Evolutionary conservation across 192 early-diverging fungal genomes (phyloP).

Genomic region (Podila clonocystis): DNA sequence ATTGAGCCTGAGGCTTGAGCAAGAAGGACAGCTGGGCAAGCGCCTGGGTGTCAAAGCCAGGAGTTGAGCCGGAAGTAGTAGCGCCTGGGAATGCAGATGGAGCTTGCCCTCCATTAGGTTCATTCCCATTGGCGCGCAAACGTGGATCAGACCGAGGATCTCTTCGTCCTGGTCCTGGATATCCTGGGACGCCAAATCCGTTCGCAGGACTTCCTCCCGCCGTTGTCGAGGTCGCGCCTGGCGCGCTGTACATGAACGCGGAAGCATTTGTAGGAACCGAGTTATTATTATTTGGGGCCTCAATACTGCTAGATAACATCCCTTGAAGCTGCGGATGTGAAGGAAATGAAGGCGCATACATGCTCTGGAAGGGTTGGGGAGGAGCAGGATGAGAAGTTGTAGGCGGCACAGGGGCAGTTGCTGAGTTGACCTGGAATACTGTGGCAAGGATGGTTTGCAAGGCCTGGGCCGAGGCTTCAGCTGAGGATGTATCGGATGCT

Average conservation of each 20-base stretch:
- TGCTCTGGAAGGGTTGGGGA: background rate
- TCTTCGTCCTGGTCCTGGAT: background rate
- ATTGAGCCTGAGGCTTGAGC: background rate
- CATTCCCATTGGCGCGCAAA: background rate
- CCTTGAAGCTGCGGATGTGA: slow-evolving; percentile 36
- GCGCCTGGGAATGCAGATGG: background rate
- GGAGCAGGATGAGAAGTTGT: background rate
- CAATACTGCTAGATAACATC: slow-evolving; percentile 44
- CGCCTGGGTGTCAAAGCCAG: background rate
- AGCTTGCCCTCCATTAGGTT: background rate
- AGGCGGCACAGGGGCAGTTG: background rate
- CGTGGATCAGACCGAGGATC: slow-evolving; percentile 1
- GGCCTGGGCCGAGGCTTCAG: slow-evolving; percentile 32
- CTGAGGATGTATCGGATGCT: slow-evolving; percentile 35
- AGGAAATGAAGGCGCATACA: background rate
- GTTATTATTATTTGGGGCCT: slow-evolving; percentile 50
- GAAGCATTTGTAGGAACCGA: slow-evolving; percentile 22
- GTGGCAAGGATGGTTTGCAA: slow-evolving; percentile 40
- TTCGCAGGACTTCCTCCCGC: background rate
- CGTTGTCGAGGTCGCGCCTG: background rate
- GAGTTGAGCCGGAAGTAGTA: background rate
- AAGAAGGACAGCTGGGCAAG: background rate
- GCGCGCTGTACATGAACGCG: background rate
- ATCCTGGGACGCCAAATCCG: background rate
- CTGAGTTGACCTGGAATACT: slow-evolving; percentile 38